Base-by-base conservation (phyloP, 805 yeast species). In the Candida golubevii region DNA sequence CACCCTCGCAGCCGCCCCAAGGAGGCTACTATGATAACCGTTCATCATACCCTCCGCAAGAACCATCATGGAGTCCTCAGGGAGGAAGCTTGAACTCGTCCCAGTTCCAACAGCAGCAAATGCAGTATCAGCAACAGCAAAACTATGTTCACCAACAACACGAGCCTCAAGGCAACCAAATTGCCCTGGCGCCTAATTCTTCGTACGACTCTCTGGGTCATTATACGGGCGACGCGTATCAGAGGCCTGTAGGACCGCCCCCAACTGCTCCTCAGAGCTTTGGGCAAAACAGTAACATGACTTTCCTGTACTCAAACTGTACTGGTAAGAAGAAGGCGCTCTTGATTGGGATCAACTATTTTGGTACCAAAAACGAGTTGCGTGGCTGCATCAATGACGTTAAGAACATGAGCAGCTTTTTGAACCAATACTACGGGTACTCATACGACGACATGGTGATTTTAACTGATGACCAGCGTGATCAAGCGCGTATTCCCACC, bases 381-480 rank as follows among this genome's bases (percentile, higher is more conserved):
- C 70, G 80, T 36, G 96, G 96, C 1, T 87, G 95, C 61, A 83
- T 88, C 57, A 88, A 88, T 57, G 96, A 87, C 62, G 88, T 74
- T 13, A 63, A 72, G 40, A 78, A 77, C 63, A 76, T 78, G 71
- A 67, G 62, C 41, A 53, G 56, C 36, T 75, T 74, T 48, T 65
- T 80, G 45, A 50, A 47, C 44, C 51, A 50, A 45, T 40, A 45
- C 41, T 54, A 62, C 28, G 85, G 85, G 0, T 82, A 77, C 55
- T 50, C 53, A 8, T 65, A 67, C 29, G 78, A 77, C 48, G 80
- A 80, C 58, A 79, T 82, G 54, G 86, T 82, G 11, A 61, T 78
- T 39, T 62, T 82, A 35, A 77, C 83, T 1, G 86, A 81, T 57
- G 85, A 80, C 53, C 54, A 60, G 58, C 29, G 69, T 71, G 45